Evolutionary conservation across 306 rosid genomes (phyloP).

Genomic region (Sphenostylis stenocarpa): DNA sequence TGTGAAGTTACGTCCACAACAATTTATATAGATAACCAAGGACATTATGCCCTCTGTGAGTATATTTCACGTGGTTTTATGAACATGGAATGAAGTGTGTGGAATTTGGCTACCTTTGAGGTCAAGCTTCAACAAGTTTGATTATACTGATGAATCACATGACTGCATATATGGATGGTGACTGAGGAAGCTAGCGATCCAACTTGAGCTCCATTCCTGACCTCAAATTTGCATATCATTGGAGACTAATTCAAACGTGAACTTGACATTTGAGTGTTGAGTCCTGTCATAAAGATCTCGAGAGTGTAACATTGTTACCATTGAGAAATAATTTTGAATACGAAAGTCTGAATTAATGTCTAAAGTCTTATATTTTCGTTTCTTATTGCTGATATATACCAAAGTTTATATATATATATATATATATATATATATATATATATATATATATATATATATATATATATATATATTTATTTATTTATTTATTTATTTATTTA

Average conservation of each 20-base stretch:
- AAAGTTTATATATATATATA: no score
- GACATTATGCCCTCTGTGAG: neutral
- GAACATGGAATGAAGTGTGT: neutral
- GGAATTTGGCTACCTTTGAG: neutral
- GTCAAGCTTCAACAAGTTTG: neutral
- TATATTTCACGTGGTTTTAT: constrained; percentile 3
- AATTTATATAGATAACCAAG: neutral
- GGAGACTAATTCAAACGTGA: neutral
- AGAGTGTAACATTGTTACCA: neutral
- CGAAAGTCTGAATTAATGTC: neutral
- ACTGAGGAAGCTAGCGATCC: neutral
- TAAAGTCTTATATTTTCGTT: no score
- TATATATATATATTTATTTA: no score
- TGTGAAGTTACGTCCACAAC: neutral
- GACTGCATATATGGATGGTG: neutral
- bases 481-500: no score
- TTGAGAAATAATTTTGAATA: neutral
- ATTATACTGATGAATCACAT: constrained; percentile 17
- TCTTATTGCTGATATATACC: no score
- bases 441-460: no score
- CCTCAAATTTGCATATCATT: neutral
- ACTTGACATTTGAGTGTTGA: neutral
- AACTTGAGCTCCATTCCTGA: neutral
- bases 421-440: no score
- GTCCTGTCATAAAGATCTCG: neutral